Conservation (phyloP, 164 flowering plant species). For the Euptelea pleiosperma region DNA sequence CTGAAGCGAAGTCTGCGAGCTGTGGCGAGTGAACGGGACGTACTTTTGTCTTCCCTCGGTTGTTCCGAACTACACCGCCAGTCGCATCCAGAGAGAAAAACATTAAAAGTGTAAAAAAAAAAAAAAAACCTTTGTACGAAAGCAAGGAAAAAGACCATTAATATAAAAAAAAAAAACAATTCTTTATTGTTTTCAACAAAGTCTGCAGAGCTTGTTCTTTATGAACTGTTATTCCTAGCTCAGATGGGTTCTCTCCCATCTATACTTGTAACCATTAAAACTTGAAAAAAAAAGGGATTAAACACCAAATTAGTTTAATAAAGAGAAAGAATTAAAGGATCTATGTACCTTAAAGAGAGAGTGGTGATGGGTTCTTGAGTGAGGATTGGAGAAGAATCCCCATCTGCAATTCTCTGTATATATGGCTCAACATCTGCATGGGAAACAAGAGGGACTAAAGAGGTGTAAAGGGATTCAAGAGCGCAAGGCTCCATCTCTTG, state of each 20-base stretch:
- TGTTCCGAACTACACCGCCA: conserved; percentile 93
- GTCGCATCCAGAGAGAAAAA: neutral
- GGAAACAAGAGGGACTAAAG: conserved; percentile 61
- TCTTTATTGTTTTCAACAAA: too few species aligned
- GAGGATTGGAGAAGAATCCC: conserved; percentile 55
- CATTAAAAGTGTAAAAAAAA: neutral
- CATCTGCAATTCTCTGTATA: conserved; percentile 74
- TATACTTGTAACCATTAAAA: too few species aligned
- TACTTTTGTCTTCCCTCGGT: conserved; percentile 84
- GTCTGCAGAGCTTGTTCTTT: too few species aligned
- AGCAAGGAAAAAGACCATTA: neutral
- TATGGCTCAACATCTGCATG: conserved; percentile 78
- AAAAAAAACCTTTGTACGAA: neutral
- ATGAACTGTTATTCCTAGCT: too few species aligned
- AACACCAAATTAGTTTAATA: too few species aligned
- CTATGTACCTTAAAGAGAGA: conserved; percentile 84
- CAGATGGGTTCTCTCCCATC: too few species aligned
- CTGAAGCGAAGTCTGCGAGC: conserved; percentile 74
- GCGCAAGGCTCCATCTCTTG: conserved; percentile 44
- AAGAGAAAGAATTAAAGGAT: too few species aligned
- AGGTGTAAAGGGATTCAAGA: conserved; percentile 50
- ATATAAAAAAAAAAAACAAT: neutral
- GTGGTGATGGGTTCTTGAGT: conserved; percentile 63
- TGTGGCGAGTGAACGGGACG: conserved; percentile 76
- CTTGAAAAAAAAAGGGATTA: too few species aligned